phyloP scores from a whole-genome alignment of 805 yeast species.

The Candida succiphila region DNA sequence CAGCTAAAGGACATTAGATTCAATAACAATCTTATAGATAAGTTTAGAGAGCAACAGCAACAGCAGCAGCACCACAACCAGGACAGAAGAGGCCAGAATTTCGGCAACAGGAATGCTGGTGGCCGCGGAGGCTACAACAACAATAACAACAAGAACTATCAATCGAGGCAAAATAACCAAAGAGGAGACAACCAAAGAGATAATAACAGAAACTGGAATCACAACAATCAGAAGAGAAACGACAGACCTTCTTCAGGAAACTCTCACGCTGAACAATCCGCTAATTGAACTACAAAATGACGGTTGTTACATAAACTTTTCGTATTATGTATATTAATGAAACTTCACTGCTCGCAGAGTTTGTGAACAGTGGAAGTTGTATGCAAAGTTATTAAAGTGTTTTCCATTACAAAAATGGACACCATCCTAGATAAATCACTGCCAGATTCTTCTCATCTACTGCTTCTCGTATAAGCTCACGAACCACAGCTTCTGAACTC shows the following conservation, averaged over 20 bases:
- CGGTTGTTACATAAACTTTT: too few species aligned
- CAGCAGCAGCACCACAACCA: conserved; percentile 19
- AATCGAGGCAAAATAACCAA: conserved; percentile 16
- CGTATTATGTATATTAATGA: background rate
- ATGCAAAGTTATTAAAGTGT: too few species aligned
- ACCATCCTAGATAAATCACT: conserved; percentile 76
- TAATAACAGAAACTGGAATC: conserved; percentile 1
- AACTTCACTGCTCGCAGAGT: too few species aligned
- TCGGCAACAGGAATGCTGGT: conserved; percentile 8
- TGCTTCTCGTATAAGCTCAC: conserved; percentile 75
- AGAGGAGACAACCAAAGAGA: conserved; percentile 6
- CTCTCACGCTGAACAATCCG: too few species aligned
- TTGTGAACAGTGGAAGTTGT: too few species aligned
- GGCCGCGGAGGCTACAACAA: conserved; percentile 15
- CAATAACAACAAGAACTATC: conserved; percentile 15
- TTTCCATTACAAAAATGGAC: conserved; percentile 56
- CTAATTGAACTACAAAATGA: too few species aligned
- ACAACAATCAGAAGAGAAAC: conserved; percentile 1
- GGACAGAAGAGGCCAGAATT: conserved; percentile 14
- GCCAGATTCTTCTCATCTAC: conserved; percentile 58
- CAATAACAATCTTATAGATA: conserved; percentile 68
- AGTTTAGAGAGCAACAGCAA: conserved; percentile 55
- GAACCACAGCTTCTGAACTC: conserved; percentile 75
- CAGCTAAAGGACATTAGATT: conserved; percentile 72
- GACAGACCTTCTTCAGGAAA: background rate